phyloP scores from a whole-genome alignment of 1,284 basidiomycete species.

The Xanthoconium separans region DNA sequence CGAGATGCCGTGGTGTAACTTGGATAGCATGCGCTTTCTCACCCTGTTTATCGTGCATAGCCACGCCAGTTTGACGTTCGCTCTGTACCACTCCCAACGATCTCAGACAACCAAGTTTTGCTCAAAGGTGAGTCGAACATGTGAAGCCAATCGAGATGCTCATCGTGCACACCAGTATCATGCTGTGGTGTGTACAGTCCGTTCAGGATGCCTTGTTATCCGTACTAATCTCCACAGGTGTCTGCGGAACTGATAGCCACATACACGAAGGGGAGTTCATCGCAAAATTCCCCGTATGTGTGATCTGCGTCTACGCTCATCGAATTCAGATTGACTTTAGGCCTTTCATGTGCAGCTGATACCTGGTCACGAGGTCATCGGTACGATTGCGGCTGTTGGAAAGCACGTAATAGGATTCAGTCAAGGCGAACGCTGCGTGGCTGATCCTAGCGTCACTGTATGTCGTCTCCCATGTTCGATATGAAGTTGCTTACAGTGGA shows the following conservation, averaged over 20 bases:
- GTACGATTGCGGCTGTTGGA: slow-evolving; percentile 63
- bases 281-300: slow-evolving; percentile 60
- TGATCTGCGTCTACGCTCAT: not conserved
- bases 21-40: not conserved
- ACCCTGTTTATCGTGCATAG: slow-evolving; percentile 13
- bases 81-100: slow-evolving; percentile 51
- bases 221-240: slow-evolving; percentile 37
- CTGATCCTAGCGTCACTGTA: slow-evolving; percentile 62
- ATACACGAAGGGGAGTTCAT: slow-evolving; percentile 78
- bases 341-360: slow-evolving; percentile 50
- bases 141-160: not conserved
- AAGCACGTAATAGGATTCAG: slow-evolving; percentile 65
- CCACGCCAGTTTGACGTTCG: slow-evolving; percentile 46
- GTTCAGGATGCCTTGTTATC: not conserved
- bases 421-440: slow-evolving; percentile 74
- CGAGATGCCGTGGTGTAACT: not conserved
- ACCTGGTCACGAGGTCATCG: slow-evolving; percentile 81
- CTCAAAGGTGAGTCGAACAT: slow-evolving; percentile 45
- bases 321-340: not conserved
- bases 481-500: not conserved
- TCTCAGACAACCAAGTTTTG: slow-evolving; percentile 53
- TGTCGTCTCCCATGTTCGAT: slow-evolving; percentile 16
- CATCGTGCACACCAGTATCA: slow-evolving; percentile 31
- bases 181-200: slow-evolving; percentile 41
- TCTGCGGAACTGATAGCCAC: slow-evolving; percentile 75